A percentile compares a stretch with the other conserved stretches of the same genome.
Evolutionary conservation across 768 basidiomycete species (phyloP).

Genomic region (Clavulina sp.): DNA sequence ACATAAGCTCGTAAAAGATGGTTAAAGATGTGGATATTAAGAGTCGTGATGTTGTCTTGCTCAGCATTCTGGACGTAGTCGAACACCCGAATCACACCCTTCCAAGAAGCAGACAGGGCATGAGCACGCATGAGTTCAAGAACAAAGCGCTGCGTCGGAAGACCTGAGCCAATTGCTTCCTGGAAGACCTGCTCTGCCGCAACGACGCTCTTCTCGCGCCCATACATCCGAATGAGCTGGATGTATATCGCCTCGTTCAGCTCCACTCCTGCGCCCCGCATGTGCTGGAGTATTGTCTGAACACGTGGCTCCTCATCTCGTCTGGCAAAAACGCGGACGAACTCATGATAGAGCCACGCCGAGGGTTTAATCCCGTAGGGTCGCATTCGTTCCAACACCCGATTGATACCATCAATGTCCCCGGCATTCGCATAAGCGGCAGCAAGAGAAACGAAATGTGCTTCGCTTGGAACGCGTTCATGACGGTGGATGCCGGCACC

Average conservation of each 20-base stretch:
- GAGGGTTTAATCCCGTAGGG: conserved; percentile 35
- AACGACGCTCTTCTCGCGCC: conserved; percentile 38
- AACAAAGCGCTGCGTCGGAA: conserved; percentile 47
- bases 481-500: conserved; percentile 17
- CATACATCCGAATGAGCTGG: conserved; percentile 46
- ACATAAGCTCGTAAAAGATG: conserved; percentile 72
- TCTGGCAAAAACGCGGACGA: conserved; percentile 39
- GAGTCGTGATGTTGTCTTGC: conserved; percentile 20
- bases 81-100: conserved; percentile 51
- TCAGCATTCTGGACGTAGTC: conserved; percentile 32
- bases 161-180: conserved; percentile 41
- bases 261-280: conserved; percentile 33
- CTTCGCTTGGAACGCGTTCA: conserved; percentile 21
- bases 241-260: conserved; percentile 45
- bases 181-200: conserved; percentile 52
- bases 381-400: conserved; percentile 37
- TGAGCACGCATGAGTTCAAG: conserved; percentile 66
- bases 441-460: conserved; percentile 41
- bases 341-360: conserved; percentile 36
- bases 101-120: conserved; percentile 66
- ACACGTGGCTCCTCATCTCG: conserved; percentile 39
- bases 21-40: conserved; percentile 51
- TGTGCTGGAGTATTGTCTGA: conserved; percentile 34
- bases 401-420: conserved; percentile 31
- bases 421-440: conserved; percentile 33